A percentile compares a stretch with the other conserved stretches of the same genome.
phyloP scores from a whole-genome alignment of 257 asterid species.

The Craterostigma plantagineum region DNA sequence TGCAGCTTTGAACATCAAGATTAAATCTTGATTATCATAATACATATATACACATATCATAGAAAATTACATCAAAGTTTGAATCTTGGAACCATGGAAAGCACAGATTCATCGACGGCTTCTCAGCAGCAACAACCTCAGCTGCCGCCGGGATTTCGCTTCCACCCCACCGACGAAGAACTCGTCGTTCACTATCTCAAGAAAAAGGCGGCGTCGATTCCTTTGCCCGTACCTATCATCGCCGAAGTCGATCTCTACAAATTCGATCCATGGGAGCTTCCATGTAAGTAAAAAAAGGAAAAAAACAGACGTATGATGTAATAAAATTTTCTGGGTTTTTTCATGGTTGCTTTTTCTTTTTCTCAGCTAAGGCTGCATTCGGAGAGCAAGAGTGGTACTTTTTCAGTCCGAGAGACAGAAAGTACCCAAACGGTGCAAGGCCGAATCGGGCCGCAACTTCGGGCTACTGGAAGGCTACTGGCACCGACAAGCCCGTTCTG shows the following conservation, averaged over 20 bases:
- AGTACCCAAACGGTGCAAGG: constrained; percentile 39
- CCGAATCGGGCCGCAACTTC: constrained; percentile 43
- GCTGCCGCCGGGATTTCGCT: constrained; percentile 39
- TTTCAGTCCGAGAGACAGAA: constrained; percentile 44
- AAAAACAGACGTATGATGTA: too few species aligned
- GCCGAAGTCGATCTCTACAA: constrained; percentile 44
- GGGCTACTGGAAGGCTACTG: constrained; percentile 48
- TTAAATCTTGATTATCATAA: too few species aligned
- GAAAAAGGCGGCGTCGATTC: constrained; percentile 24
- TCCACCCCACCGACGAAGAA: constrained; percentile 50
- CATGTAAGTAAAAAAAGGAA: constrained; percentile 11
- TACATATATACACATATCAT: too few species aligned
- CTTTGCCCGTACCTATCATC: constrained; percentile 32
- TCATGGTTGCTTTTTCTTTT: background rate
- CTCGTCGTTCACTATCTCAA: constrained; percentile 46
- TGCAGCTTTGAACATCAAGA: too few species aligned
- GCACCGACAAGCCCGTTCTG: constrained; percentile 37
- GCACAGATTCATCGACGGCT: constrained; percentile 26
- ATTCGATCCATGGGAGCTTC: constrained; percentile 49
- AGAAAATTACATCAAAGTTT: too few species aligned
- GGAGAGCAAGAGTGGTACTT: constrained; percentile 56
- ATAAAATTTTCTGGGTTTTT: too few species aligned
- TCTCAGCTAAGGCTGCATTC: constrained; percentile 30
- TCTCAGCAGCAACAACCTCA: constrained; percentile 19
- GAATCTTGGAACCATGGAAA: constrained; percentile 15